phyloP scores from a whole-genome alignment of 306 rosid genomes.

The Clitoria ternatea region DNA sequence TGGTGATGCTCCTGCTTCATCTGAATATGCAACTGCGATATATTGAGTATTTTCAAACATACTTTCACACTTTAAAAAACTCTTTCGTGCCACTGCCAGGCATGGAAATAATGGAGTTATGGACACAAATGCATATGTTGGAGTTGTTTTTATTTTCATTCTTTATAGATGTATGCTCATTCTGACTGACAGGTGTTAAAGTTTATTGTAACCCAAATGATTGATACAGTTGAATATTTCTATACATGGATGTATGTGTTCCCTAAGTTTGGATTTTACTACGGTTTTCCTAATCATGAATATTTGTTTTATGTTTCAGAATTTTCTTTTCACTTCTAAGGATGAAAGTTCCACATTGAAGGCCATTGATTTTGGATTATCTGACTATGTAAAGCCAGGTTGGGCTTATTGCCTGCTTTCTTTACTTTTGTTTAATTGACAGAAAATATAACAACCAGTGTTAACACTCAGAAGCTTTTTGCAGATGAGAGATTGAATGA shows the following conservation, averaged over 20 bases:
- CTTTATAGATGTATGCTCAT: not conserved
- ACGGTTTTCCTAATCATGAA: conserved; percentile 10
- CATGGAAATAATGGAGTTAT: not conserved
- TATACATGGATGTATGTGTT: not conserved
- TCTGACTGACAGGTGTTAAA: not conserved
- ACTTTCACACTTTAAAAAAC: not conserved
- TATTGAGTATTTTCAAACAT: not conserved
- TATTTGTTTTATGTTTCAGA: conserved; percentile 45
- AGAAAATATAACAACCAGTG: not conserved
- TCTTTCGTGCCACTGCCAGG: not conserved
- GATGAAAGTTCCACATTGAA: conserved; percentile 58
- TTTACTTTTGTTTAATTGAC: not conserved
- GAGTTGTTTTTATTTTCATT: not conserved
- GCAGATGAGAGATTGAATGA: conserved; percentile 85
- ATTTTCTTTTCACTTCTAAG: conserved; percentile 64
- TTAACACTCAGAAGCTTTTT: conserved; percentile 7
- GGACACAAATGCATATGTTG: not conserved
- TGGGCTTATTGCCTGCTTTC: conserved; percentile 11
- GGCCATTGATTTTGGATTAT: conserved; percentile 80
- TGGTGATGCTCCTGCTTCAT: not conserved
- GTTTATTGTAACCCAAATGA: not conserved
- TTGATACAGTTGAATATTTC: not conserved
- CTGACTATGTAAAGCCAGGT: conserved; percentile 92
- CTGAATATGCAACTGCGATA: not conserved
- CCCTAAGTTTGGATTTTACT: not conserved